Percentiles rank a stretch among this genome's conserved stretches.
Evolutionary conservation across 192 early-diverging fungal genomes (phyloP).

Genomic region (Rhizophagus clarus): DNA sequence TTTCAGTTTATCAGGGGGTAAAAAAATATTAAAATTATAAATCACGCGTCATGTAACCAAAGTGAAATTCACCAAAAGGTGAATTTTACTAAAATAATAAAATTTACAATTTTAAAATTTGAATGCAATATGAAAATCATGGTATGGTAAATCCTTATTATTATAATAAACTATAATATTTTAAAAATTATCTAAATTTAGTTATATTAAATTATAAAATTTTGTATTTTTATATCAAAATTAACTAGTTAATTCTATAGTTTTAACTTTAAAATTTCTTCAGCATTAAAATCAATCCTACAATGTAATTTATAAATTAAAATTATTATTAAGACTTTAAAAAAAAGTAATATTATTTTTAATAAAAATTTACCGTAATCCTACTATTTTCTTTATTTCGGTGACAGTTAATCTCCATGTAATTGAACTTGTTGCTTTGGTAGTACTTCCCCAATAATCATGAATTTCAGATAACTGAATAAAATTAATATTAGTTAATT

Average conservation of each 20-base stretch:
- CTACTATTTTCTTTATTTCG: conserved; percentile 69
- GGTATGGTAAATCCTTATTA: no score
- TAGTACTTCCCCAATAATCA: conserved; percentile 69
- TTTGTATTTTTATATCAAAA: no score
- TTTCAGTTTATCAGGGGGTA: no score
- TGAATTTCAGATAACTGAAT: conserved; percentile 63
- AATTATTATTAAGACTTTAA: background rate
- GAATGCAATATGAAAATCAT: no score
- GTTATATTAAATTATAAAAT: no score
- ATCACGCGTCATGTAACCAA: no score
- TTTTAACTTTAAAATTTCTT: conserved; percentile 54
- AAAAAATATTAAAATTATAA: no score
- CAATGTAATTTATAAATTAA: background rate
- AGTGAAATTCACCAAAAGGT: no score
- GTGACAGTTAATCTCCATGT: conserved; percentile 70
- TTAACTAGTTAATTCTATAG: background rate
- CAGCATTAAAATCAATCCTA: conserved; percentile 65
- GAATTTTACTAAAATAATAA: no score
- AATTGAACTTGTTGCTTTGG: conserved; percentile 48
- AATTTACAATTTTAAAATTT: no score
- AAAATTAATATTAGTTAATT: background rate
- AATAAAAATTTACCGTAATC: conserved; percentile 53
- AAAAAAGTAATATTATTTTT: conserved; percentile 10
- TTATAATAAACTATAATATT: no score
- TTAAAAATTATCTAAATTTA: no score